Evolutionary conservation across 306 rosid species (phyloP).

Genomic region (Phaseolus lunatus): DNA sequence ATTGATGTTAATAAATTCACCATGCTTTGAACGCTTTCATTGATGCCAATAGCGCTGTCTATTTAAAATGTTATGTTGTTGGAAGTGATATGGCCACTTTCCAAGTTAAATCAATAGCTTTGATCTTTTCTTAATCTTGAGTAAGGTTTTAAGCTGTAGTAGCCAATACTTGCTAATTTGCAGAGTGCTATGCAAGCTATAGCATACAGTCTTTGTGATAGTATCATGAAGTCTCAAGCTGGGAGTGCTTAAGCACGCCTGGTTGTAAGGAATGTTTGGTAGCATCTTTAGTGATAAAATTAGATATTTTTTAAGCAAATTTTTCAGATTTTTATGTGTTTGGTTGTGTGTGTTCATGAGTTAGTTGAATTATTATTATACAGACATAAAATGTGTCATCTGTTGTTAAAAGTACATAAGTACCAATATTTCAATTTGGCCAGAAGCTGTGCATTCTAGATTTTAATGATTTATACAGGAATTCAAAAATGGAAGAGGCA

Average conservation of each 20-base stretch:
- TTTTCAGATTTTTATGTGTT: constrained; percentile 20
- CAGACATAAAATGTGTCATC: constrained; percentile 5
- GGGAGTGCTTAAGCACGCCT: constrained; percentile 5
- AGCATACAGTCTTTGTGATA: constrained; percentile 12
- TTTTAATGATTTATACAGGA: not conserved
- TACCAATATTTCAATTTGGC: constrained; percentile 6
- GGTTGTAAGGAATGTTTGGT: constrained; percentile 17
- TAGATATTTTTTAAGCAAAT: not conserved
- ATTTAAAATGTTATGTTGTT: not conserved
- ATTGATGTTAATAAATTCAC: constrained; percentile 16
- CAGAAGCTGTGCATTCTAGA: not conserved
- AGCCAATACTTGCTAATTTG: constrained; percentile 23
- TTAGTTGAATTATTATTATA: constrained; percentile 1
- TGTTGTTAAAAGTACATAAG: constrained; percentile 10
- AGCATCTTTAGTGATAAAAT: not conserved
- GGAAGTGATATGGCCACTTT: constrained; percentile 1
- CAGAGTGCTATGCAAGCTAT: constrained; percentile 1
- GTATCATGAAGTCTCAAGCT: not conserved
- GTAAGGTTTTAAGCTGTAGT: constrained; percentile 9
- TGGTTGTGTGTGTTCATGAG: not conserved
- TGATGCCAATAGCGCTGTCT: not conserved
- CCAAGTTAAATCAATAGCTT: constrained; percentile 1
- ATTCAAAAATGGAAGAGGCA: constrained; percentile 20
- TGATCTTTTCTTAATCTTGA: not conserved
- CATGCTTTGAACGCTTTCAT: not conserved